Base-by-base conservation (phyloP, 192 early-diverging fungal genomes). In the Gorgonomyces haynaldii region DNA sequence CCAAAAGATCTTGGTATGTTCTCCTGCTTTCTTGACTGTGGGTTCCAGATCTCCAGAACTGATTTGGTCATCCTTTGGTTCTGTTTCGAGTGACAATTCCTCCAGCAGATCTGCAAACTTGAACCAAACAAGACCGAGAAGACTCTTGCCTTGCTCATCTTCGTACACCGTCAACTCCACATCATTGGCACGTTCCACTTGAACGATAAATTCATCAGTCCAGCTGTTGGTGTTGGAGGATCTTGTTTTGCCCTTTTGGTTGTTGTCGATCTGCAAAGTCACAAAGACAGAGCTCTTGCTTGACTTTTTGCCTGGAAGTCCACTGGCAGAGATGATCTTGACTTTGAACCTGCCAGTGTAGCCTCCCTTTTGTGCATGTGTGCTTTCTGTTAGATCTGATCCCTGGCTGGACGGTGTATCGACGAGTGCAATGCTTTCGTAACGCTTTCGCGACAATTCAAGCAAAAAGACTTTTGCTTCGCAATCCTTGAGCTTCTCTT, bases 151-250 rank as follows among this genome's bases (percentile, higher is more conserved):
- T 21, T 79, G 37, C 60, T 69, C 66, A 64, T 87, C 58, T 59
- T 98, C 96, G 52, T 84, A 86, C 19, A 98, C 67, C 6, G 85
- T 76, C 26, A 98, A 67, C 61, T 98, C 96, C 5, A 96, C 74
- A 49, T 98, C 96, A 12, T 83, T 81, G 1, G 83, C 88, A 61
- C 85, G 85, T 52, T 93, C 86, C 25, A 98, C 83, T 40, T 77
- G 68, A 19, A 94, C 79, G 50, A 86, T 84, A 63, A 88, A 88
- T 27, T 85, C 81, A 30, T 92, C 88, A 50, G 76, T 78, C 82
- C 85, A 97, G 50, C 81, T 83, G 30, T 72, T 69, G n/a, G 75
- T 64, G 16, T 43, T 48, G 19, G 51, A 52, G 15, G 80, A 72
- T 4, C 76, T 74, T 26, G 92, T 83, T 39, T 71, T 81, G 12